A percentile compares a stretch with the other conserved stretches of the same genome.
These are phyloP conservation scores for Aspergillus tamarii DNA, from an alignment of 2,329 filamentous ascomycete species.

Conservation along the genomic window DNA sequence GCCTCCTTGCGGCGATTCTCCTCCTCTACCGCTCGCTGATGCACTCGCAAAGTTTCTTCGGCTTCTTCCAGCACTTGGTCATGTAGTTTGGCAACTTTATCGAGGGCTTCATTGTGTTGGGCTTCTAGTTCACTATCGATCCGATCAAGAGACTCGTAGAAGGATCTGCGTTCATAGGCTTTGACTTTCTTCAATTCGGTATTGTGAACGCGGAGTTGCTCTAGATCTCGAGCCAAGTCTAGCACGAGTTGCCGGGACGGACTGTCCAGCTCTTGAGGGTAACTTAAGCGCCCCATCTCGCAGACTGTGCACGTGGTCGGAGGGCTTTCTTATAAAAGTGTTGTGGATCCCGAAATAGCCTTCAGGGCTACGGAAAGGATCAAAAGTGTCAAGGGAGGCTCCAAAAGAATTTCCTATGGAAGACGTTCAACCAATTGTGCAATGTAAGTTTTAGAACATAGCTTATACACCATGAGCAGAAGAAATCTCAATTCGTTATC, in stretches of 20 bases:
- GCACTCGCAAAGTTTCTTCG: conserved; percentile 55
- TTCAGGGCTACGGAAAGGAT: background rate
- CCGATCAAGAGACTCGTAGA: conserved; percentile 64
- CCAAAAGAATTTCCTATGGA: background rate
- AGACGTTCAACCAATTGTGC: background rate
- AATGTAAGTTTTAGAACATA: conserved; percentile 2
- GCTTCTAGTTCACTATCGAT: conserved; percentile 65
- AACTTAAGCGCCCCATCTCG: conserved; percentile 34
- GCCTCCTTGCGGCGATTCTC: conserved; percentile 42
- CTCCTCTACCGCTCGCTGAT: conserved; percentile 45
- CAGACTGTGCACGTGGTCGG: background rate
- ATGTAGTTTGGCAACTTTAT: conserved; percentile 67
- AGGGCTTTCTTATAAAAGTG: background rate
- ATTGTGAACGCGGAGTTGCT: conserved; percentile 46
- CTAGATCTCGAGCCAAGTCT: conserved; percentile 45
- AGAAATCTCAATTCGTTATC: background rate
- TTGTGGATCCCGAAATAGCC: background rate
- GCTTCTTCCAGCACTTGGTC: conserved; percentile 63
- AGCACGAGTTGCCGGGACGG: conserved; percentile 45
- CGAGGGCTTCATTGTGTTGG: conserved; percentile 67
- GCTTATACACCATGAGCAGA: background rate
- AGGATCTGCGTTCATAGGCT: conserved; percentile 46
- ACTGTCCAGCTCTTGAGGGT: conserved; percentile 39
- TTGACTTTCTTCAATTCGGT: conserved; percentile 48
- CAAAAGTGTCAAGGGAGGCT: background rate